These are phyloP conservation scores for Candida piceae DNA, from an alignment of 805 yeast species.

Conservation along the genomic window DNA sequence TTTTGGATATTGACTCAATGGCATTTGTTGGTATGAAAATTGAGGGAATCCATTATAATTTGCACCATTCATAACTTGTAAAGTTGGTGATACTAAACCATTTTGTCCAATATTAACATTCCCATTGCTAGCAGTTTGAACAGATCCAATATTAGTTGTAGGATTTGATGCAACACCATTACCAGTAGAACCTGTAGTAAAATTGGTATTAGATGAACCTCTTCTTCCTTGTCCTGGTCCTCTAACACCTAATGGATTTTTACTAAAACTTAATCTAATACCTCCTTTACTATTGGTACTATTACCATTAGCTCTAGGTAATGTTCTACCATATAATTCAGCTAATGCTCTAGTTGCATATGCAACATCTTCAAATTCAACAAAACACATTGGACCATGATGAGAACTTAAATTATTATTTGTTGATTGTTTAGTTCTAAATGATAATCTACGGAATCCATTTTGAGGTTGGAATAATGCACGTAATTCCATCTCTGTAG, in stretches of 20 bases:
- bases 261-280: constrained; percentile 86
- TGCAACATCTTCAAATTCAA: constrained; percentile 94
- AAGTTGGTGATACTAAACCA: too few relatives aligned
- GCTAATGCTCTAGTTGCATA: constrained; percentile 92
- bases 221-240: constrained; percentile 42
- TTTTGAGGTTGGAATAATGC: constrained; percentile 81
- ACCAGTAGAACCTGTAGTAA: neutral
- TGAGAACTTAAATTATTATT: constrained; percentile 33
- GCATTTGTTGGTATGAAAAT: constrained; percentile 20
- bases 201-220: constrained; percentile 17
- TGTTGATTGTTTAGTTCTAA: constrained; percentile 62
- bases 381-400: constrained; percentile 99
- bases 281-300: constrained; percentile 65
- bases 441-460: constrained; percentile 89
- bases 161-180: neutral
- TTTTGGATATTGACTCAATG: constrained; percentile 20
- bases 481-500: constrained; percentile 88
- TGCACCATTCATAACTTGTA: constrained; percentile 5
- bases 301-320: constrained; percentile 68
- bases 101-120: neutral
- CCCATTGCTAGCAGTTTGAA: neutral
- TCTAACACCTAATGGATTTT: constrained; percentile 95
- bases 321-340: constrained; percentile 86
- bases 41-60: constrained; percentile 15
- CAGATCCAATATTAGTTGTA: constrained; percentile 7